Conservation (phyloP, 2,329 filamentous ascomycete genomes). For the Trichophyton rubrum region DNA sequence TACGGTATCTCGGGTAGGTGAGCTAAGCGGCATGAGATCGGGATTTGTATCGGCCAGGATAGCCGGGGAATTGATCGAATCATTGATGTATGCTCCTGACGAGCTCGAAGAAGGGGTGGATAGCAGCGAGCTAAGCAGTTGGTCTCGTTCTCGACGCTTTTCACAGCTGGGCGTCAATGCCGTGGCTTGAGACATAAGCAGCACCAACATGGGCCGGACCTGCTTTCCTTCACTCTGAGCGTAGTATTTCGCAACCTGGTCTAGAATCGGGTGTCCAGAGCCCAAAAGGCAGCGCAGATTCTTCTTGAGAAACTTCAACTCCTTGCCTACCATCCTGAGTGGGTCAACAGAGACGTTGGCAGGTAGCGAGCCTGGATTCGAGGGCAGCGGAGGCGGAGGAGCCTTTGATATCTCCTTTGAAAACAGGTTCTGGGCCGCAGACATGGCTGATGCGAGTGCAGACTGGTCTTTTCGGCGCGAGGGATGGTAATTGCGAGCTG, state of each 20-base stretch:
- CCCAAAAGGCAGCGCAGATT: constrained; percentile 90
- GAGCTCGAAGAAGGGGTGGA: constrained; percentile 17
- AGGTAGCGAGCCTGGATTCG: constrained; percentile 16
- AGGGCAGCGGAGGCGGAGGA: constrained; percentile 16
- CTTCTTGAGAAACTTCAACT: constrained; percentile 89
- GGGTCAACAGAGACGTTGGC: constrained; percentile 66
- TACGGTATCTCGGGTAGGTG: constrained; percentile 21
- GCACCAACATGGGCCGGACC: constrained; percentile 81
- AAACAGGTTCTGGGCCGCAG: constrained; percentile 39
- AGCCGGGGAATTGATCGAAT: constrained; percentile 46
- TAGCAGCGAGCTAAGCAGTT: constrained; percentile 12
- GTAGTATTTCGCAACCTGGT: constrained; percentile 96
- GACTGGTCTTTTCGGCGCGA: constrained; percentile 28
- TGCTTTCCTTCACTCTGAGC: constrained; percentile 95
- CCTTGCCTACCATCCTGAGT: constrained; percentile 78
- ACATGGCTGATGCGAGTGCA: constrained; percentile 34
- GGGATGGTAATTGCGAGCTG: constrained; percentile 29
- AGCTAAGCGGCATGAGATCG: constrained; percentile 44
- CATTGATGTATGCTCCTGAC: constrained; percentile 37
- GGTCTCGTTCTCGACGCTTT: constrained; percentile 24
- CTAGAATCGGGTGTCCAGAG: constrained; percentile 85
- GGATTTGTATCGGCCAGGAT: constrained; percentile 77
- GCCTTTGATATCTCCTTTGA: constrained; percentile 26
- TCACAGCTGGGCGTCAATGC: constrained; percentile 57
- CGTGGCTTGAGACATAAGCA: constrained; percentile 92